A percentile compares a stretch with the other conserved stretches of the same genome.
These are phyloP conservation scores for Massarina eburnea DNA, from an alignment of 2,329 filamentous ascomycete genomes.

Conservation along the genomic window DNA sequence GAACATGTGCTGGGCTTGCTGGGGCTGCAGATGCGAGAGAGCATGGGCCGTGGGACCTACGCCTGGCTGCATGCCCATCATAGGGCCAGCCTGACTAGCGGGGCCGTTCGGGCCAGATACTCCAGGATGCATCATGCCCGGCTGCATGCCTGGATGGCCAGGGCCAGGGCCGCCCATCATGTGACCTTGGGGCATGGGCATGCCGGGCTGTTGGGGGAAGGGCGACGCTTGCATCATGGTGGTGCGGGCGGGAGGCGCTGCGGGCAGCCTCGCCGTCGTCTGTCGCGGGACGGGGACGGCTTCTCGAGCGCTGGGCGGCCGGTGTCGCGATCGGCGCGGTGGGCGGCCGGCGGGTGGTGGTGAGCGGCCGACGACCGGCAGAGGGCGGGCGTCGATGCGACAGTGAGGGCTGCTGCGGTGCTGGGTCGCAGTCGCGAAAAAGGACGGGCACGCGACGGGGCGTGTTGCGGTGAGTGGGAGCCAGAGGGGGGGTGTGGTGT, in stretches of 20 bases:
- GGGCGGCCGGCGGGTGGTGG: constrained; percentile 25
- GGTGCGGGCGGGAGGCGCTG: constrained; percentile 14
- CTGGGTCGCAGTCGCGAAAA: background rate
- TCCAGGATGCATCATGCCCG: constrained; percentile 73
- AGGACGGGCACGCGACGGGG: constrained; percentile 13
- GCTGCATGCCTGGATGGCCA: constrained; percentile 68
- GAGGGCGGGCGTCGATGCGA: constrained; percentile 9
- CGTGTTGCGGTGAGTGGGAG: constrained; percentile 13
- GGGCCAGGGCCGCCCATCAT: constrained; percentile 68
- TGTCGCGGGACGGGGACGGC: constrained; percentile 2
- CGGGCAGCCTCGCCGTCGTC: constrained; percentile 13
- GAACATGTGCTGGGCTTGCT: constrained; percentile 60
- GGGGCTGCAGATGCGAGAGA: constrained; percentile 70
- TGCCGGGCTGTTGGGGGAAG: constrained; percentile 69
- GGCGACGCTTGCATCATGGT: constrained; percentile 74
- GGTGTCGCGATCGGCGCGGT: constrained; percentile 22
- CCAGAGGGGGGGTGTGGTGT: constrained; percentile 27
- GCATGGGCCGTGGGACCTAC: constrained; percentile 66
- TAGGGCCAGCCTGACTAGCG: constrained; percentile 68
- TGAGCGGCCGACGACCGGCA: constrained; percentile 17
- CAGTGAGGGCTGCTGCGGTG: background rate
- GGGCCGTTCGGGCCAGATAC: constrained; percentile 70
- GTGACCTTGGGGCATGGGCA: constrained; percentile 68
- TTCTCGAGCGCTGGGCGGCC: constrained; percentile 1
- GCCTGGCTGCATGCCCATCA: constrained; percentile 78